Evolutionary conservation across 176 grass and related monocot species (phyloP).

Genomic region (Triticum timopheevii): DNA sequence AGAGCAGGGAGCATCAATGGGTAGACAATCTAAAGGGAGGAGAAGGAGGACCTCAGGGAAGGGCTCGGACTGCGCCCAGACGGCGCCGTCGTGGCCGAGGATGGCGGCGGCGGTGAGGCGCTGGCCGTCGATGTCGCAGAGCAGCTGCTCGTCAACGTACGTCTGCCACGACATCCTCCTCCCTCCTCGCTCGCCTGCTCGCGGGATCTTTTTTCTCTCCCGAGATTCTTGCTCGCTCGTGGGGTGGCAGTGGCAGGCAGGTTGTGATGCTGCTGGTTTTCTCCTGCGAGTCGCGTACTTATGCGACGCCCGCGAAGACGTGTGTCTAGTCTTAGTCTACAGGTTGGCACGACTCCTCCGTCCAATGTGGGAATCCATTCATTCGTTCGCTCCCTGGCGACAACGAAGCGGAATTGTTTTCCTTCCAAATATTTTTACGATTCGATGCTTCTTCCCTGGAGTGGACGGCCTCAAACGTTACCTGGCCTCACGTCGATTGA

Average conservation of each 20-base stretch:
- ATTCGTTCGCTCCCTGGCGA: background rate
- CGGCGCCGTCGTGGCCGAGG: conserved; percentile 46
- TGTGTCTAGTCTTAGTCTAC: background rate
- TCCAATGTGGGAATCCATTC: background rate
- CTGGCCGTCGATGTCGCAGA: conserved; percentile 49
- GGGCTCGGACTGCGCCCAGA: conserved; percentile 37
- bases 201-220: background rate
- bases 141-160: conserved; percentile 63
- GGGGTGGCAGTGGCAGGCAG: background rate
- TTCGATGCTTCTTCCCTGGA: conserved; percentile 8
- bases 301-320: background rate
- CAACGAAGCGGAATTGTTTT: background rate
- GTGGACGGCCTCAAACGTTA: background rate
- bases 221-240: background rate
- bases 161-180: conserved; percentile 49
- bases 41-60: conserved; percentile 31
- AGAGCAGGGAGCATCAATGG: background rate
- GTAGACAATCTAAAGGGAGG: background rate
- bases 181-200: background rate
- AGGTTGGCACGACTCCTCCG: background rate
- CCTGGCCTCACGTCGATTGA: background rate
- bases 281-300: background rate
- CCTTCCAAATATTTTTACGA: background rate
- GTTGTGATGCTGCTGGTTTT: background rate
- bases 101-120: conserved; percentile 55